Base-by-base conservation (phyloP, 768 basidiomycete species). In the Psilocybe azurescens region DNA sequence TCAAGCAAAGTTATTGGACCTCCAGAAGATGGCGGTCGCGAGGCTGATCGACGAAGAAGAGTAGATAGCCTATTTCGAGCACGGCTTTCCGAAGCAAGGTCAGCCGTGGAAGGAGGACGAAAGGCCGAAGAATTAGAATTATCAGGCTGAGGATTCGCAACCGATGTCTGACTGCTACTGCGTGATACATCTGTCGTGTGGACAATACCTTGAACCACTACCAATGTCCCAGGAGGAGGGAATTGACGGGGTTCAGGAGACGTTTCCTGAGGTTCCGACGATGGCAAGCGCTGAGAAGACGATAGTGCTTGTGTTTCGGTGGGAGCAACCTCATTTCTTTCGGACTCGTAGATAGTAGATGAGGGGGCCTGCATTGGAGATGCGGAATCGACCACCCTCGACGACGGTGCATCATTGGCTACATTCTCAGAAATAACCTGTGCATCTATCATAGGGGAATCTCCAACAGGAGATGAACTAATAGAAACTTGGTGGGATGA, bases 151-250 rank as follows among this genome's bases (percentile, higher is more conserved):
- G 62, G 14, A n/a, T 48, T 52, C 28, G 50, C 41, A 28, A 74
- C 3, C 70, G 68, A 39, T 52, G 60, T 57, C 57, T 39, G 55
- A 54, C 51, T 33, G 48, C 56, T 59, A 29, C 38, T 32, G 30
- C 59, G 63, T 1, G 86, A 80, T 29, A 84, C 81, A 72, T 91
- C 90, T 3, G 88, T 88, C 0, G 90, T 91, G 64, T 92, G 90
- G 0, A 92, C 90, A 44, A 92, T 90, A 53, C 91, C 91, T 73
- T 93, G 91, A 0, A 93, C 91, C 38, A 93, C 89, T 28, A 93
- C 91, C 3, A 93, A 81, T 2, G 91, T 91, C 13, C 91, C 90
- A 0, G 90, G 87, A 0, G 89, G 87, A 38, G 89, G 89, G 70
- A 90, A 90, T 58, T 82, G 81, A 20, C 84, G 62, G 24, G 73